phyloP scores from a whole-genome alignment of 768 basidiomycete genomes.

The Floccularia luteovirens region DNA sequence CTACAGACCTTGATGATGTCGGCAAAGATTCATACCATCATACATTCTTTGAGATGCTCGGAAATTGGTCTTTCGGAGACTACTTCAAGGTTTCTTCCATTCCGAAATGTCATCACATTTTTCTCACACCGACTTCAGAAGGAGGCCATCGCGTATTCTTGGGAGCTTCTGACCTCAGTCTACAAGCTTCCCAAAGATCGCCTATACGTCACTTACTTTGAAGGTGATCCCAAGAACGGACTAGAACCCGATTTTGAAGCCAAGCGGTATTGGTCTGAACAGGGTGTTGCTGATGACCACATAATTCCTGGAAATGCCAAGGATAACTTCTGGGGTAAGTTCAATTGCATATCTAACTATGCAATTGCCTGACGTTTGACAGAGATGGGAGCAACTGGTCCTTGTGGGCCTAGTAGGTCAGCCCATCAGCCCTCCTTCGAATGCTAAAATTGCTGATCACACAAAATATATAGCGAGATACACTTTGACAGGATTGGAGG shows the following conservation, averaged over 20 bases:
- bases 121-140: slow-evolving; percentile 58
- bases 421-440: slow-evolving; percentile 7
- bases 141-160: slow-evolving; percentile 90
- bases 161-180: slow-evolving; percentile 88
- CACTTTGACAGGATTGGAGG: slow-evolving; percentile 98
- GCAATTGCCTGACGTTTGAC: neutral
- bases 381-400: slow-evolving; percentile 99
- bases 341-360: neutral
- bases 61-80: slow-evolving; percentile 99
- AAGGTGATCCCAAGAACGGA: slow-evolving; percentile 82
- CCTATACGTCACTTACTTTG: slow-evolving; percentile 96
- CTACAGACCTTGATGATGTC: slow-evolving; percentile 91
- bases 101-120: slow-evolving; percentile 8
- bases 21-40: slow-evolving; percentile 98
- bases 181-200: slow-evolving; percentile 86
- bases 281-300: slow-evolving; percentile 84
- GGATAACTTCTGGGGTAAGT: slow-evolving; percentile 97
- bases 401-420: slow-evolving; percentile 93
- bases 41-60: slow-evolving; percentile 99
- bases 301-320: slow-evolving; percentile 92
- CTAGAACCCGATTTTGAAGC: slow-evolving; percentile 88
- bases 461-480: slow-evolving; percentile 62
- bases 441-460: slow-evolving; percentile 1
- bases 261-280: slow-evolving; percentile 78
- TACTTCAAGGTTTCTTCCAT: slow-evolving; percentile 81